These are phyloP conservation scores for Immersiporthe knoxdaviesiana DNA, from an alignment of 2,329 filamentous ascomycete genomes.

Conservation along the genomic window DNA sequence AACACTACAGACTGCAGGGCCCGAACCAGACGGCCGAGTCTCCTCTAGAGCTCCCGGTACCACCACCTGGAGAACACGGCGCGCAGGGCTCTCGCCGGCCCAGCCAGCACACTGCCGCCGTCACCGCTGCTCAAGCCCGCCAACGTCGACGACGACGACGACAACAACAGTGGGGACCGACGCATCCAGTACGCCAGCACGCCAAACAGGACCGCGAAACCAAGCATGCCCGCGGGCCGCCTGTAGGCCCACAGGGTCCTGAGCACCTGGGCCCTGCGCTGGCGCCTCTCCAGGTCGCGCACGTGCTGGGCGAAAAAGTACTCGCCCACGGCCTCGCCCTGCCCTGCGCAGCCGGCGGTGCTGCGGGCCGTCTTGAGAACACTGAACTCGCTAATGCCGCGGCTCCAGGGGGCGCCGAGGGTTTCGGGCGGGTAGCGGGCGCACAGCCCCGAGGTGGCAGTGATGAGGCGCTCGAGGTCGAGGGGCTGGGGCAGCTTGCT, in stretches of 20 bases:
- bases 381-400: slow-evolving; percentile 71
- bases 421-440: slow-evolving; percentile 70
- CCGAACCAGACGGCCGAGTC: neutral
- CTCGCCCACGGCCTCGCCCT: slow-evolving; percentile 69
- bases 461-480: slow-evolving; percentile 77
- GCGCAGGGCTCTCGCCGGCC: slow-evolving; percentile 27
- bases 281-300: slow-evolving; percentile 68
- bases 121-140: slow-evolving; percentile 14
- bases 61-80: slow-evolving; percentile 31
- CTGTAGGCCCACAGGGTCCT: slow-evolving; percentile 66
- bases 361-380: slow-evolving; percentile 81
- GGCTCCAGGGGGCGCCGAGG: slow-evolving; percentile 66
- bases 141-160: neutral
- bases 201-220: slow-evolving; percentile 68
- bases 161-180: slow-evolving; percentile 44
- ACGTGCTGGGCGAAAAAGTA: slow-evolving; percentile 72
- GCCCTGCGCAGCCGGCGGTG: slow-evolving; percentile 50
- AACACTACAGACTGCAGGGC: neutral
- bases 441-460: slow-evolving; percentile 66
- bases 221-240: slow-evolving; percentile 63
- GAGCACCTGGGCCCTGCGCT: slow-evolving; percentile 57
- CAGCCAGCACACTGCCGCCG: neutral
- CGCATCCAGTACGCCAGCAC: slow-evolving; percentile 70
- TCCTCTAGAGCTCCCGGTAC: slow-evolving; percentile 11
- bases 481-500: slow-evolving; percentile 83